Conservation (phyloP, 2,329 filamentous ascomycete species). For the Colletotrichum musicola region DNA sequence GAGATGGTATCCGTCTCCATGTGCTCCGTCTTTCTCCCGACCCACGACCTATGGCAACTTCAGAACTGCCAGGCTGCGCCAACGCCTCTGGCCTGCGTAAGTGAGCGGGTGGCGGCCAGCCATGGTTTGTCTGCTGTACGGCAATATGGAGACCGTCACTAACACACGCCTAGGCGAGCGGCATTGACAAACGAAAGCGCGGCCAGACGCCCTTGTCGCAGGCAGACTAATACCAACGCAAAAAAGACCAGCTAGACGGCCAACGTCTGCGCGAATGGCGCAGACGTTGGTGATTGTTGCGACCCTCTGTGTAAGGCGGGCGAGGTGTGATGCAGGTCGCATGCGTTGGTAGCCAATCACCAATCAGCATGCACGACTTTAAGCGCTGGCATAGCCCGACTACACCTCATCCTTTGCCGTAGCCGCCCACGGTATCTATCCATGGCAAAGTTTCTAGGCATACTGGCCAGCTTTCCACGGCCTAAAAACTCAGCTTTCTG, state of each 20-base stretch:
- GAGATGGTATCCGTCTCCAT: constrained; percentile 3
- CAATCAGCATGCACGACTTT: constrained; percentile 36
- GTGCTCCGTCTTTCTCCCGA: neutral
- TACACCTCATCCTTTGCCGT: constrained; percentile 26
- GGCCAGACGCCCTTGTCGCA: constrained; percentile 27
- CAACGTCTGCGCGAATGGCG: constrained; percentile 1
- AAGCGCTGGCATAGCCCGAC: constrained; percentile 36
- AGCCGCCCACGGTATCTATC: constrained; percentile 30
- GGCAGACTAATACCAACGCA: constrained; percentile 2
- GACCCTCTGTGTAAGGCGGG: constrained; percentile 7
- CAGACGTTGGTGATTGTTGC: constrained; percentile 11
- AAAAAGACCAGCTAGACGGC: constrained; percentile 10
- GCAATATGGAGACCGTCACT: constrained; percentile 16
- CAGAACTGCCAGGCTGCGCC: constrained; percentile 9
- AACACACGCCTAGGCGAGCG: constrained; percentile 20
- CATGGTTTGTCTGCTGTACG: neutral
- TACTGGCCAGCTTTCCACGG: neutral
- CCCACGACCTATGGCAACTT: constrained; percentile 6
- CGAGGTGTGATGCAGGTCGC: constrained; percentile 40
- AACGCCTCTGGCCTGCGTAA: constrained; percentile 8
- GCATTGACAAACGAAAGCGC: constrained; percentile 27
- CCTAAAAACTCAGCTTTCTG: neutral
- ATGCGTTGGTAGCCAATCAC: constrained; percentile 37
- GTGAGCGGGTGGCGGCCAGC: constrained; percentile 26
- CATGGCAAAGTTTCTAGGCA: constrained; percentile 1